A percentile compares a stretch with the other conserved stretches of the same genome.
Evolutionary conservation across 139 green algal species (phyloP).

Genomic region (Asterochloris sp.): DNA sequence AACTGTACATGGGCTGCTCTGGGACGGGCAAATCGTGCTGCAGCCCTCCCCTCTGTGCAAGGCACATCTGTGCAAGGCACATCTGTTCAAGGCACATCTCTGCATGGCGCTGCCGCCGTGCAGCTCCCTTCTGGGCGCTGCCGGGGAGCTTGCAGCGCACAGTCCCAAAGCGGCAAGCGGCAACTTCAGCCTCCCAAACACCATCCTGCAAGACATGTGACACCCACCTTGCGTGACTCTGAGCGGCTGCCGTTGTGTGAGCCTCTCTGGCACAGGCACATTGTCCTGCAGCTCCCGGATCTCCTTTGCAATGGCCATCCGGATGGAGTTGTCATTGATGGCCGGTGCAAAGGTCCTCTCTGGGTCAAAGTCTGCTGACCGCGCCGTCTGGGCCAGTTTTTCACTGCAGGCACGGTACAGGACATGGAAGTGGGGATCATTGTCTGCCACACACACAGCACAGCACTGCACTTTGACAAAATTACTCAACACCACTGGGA

Average conservation of each 20-base stretch:
- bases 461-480: neutral
- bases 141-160: too few relatives aligned
- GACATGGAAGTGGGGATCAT: neutral
- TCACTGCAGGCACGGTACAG: neutral
- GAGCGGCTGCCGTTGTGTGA: neutral
- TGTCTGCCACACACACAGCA: neutral
- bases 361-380: conserved; percentile 19
- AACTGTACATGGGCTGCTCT: too few relatives aligned
- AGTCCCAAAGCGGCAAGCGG: too few relatives aligned
- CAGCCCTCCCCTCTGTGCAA: too few relatives aligned
- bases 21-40: too few relatives aligned
- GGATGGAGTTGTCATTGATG: conserved; percentile 28
- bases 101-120: too few relatives aligned
- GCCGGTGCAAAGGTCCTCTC: conserved; percentile 29
- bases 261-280: conserved; percentile 10
- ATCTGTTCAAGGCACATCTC: too few relatives aligned
- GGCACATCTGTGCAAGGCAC: too few relatives aligned
- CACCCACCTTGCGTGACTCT: neutral
- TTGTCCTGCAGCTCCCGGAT: conserved; percentile 21
- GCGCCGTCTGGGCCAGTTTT: conserved; percentile 20
- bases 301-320: conserved; percentile 25
- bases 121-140: too few relatives aligned
- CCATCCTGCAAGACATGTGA: neutral
- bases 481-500: neutral
- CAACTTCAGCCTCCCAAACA: too few relatives aligned